Conservation (phyloP, 257 asterid species). For the Craterostigma plantagineum region DNA sequence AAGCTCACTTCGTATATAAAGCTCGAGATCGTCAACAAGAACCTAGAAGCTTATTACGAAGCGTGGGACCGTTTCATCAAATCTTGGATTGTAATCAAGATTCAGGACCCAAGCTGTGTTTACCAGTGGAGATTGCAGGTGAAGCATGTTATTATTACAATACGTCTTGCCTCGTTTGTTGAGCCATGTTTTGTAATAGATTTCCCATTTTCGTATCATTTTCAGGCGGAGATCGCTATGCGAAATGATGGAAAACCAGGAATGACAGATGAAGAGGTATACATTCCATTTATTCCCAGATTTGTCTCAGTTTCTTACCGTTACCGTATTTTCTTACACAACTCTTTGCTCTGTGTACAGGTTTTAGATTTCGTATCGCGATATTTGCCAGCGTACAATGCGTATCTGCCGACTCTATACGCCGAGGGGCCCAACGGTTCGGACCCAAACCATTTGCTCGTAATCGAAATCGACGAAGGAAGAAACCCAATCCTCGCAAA, state of each 20-base stretch:
- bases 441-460: constrained; percentile 47
- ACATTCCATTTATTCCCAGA: not conserved
- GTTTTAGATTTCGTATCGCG: constrained; percentile 81
- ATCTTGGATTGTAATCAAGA: constrained; percentile 91
- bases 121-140: constrained; percentile 95
- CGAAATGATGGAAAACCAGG: constrained; percentile 66
- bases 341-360: no score
- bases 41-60: constrained; percentile 64
- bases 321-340: no score
- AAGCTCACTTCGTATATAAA: constrained; percentile 1
- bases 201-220: no score
- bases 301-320: no score
- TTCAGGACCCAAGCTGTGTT: constrained; percentile 69
- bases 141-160: no score
- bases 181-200: no score
- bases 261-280: constrained; percentile 84
- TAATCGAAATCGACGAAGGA: constrained; percentile 70
- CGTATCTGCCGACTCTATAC: constrained; percentile 86
- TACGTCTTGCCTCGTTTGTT: no score
- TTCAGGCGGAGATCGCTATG: constrained; percentile 95
- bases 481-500: constrained; percentile 75
- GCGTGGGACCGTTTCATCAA: constrained; percentile 86
- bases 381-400: constrained; percentile 88
- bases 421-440: constrained; percentile 92
- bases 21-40: constrained; percentile 74